These are phyloP conservation scores for Aspergillus transmontanensis DNA, from an alignment of 2,329 filamentous ascomycete genomes.

Conservation along the genomic window DNA sequence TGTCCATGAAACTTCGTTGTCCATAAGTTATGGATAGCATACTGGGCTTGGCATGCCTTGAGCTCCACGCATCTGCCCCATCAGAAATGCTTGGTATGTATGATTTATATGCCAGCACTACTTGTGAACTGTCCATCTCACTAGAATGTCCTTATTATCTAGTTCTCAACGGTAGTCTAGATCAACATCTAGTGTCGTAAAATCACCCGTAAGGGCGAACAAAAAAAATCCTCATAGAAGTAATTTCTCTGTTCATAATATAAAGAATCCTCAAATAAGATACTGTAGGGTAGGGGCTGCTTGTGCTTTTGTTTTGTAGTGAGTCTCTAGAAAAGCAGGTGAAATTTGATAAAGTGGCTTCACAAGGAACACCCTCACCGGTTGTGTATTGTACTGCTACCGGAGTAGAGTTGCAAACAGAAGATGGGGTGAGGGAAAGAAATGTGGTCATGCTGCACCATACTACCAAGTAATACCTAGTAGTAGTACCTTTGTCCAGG, in stretches of 20 bases:
- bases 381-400: background rate
- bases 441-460: background rate
- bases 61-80: background rate
- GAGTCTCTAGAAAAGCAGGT: background rate
- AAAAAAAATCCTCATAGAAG: background rate
- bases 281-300: background rate
- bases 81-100: background rate
- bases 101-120: background rate
- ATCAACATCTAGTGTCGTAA: background rate
- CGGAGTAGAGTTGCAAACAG: background rate
- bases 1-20: too few relatives aligned
- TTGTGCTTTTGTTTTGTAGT: background rate
- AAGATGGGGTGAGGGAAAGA: background rate
- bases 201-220: background rate
- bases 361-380: background rate
- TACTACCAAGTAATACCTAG: background rate
- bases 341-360: background rate
- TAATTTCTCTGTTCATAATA: background rate
- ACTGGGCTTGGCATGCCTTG: background rate
- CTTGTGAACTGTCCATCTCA: background rate
- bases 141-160: background rate
- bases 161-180: background rate
- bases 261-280: background rate
- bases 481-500: too few relatives aligned
- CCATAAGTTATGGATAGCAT: background rate